Conservation (phyloP, 306 rosid species). For the Prunus fruticosa region DNA sequence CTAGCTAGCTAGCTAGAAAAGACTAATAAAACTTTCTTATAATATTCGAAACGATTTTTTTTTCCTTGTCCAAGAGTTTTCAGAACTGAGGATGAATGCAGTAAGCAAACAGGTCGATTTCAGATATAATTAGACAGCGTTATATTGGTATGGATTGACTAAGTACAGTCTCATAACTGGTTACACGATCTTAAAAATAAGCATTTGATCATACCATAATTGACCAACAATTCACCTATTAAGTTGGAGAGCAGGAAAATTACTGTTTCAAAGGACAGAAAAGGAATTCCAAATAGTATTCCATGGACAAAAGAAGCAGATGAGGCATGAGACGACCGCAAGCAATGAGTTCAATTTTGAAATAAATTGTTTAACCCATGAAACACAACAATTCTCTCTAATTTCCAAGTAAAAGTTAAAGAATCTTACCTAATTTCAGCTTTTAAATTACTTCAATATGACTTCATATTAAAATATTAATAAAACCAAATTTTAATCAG, state of each 20-base stretch:
- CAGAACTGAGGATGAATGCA: no score
- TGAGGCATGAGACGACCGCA: conserved; percentile 26
- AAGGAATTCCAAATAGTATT: conserved; percentile 9
- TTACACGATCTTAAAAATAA: neutral
- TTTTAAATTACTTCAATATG: conserved; percentile 24
- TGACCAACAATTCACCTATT: neutral
- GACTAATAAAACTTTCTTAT: neutral
- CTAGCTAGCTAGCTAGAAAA: neutral
- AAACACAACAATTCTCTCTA: conserved; percentile 54
- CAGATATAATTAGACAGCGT: no score
- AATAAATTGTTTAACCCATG: conserved; percentile 18
- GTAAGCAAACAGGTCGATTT: neutral
- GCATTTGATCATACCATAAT: neutral
- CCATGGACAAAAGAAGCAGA: conserved; percentile 23
- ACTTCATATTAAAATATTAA: conserved; percentile 24
- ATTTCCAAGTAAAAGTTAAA: conserved; percentile 47
- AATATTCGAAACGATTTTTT: neutral
- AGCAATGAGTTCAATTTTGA: neutral
- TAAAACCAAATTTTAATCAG: conserved; percentile 3
- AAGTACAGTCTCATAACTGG: neutral
- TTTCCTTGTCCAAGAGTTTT: no score
- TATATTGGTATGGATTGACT: no score
- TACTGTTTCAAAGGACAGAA: neutral
- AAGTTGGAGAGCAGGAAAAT: conserved; percentile 15
- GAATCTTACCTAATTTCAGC: conserved; percentile 47